Conservation (phyloP, 306 rosid genomes). For the Casuarina cunninghamiana region DNA sequence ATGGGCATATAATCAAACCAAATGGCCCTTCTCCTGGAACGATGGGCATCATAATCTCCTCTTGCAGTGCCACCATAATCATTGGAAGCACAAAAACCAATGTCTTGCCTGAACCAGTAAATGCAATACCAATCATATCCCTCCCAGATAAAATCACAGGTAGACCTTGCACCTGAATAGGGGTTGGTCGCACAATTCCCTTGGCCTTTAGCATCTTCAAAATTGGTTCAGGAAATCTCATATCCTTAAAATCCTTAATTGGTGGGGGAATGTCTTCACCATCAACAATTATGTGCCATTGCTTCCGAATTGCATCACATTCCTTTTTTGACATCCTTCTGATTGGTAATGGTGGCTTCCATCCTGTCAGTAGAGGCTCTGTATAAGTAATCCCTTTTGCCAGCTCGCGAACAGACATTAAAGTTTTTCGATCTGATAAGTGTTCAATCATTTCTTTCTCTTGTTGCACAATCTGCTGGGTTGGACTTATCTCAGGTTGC, state of each 20-base stretch:
- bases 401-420: slow-evolving; percentile 88
- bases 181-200: slow-evolving; percentile 94
- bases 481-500: slow-evolving; percentile 76
- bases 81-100: slow-evolving; percentile 87
- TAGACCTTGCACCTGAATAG: slow-evolving; percentile 96
- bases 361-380: slow-evolving; percentile 79
- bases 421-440: slow-evolving; percentile 75
- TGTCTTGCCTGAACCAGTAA: slow-evolving; percentile 91
- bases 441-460: slow-evolving; percentile 94
- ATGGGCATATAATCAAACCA: slow-evolving; percentile 78
- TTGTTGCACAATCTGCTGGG: slow-evolving; percentile 79
- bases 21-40: slow-evolving; percentile 92
- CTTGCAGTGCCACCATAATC: slow-evolving; percentile 91
- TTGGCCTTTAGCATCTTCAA: slow-evolving; percentile 72
- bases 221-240: slow-evolving; percentile 88
- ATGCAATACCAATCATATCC: slow-evolving; percentile 97
- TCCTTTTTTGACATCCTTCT: slow-evolving; percentile 67
- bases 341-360: slow-evolving; percentile 86
- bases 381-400: slow-evolving; percentile 87
- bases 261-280: slow-evolving; percentile 86
- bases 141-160: slow-evolving; percentile 87
- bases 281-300: slow-evolving; percentile 89
- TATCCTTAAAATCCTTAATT: slow-evolving; percentile 79
- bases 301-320: slow-evolving; percentile 72
- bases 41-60: slow-evolving; percentile 93